phyloP scores from a whole-genome alignment of 352 stramenopile species.

The Phytophthora litchii region DNA sequence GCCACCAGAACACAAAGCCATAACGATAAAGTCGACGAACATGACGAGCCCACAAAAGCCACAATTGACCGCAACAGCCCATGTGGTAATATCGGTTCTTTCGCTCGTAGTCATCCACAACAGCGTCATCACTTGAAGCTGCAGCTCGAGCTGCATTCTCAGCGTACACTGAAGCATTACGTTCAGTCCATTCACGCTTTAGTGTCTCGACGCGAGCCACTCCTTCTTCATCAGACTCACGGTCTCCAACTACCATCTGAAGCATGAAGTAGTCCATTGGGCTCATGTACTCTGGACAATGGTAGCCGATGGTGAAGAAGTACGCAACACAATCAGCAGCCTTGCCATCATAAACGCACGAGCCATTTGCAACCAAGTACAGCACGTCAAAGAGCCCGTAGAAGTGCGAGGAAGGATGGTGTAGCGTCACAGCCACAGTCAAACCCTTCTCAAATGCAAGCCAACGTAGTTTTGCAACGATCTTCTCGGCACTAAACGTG shows the following conservation, averaged over 20 bases:
- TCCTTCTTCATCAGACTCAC: slow-evolving; percentile 31
- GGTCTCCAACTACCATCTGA: slow-evolving; percentile 47
- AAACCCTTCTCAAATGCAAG: slow-evolving; percentile 76
- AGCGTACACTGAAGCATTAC: slow-evolving; percentile 26
- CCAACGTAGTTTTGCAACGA: slow-evolving; percentile 60
- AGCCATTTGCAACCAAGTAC: slow-evolving; percentile 56
- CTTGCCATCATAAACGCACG: slow-evolving; percentile 64
- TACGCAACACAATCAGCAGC: slow-evolving; percentile 53
- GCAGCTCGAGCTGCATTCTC: slow-evolving; percentile 22
- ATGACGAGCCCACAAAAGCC: slow-evolving; percentile 40
- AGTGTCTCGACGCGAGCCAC: slow-evolving; percentile 38
- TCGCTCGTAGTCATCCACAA: slow-evolving; percentile 24
- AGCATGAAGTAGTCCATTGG: slow-evolving; percentile 73
- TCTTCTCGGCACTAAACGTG: slow-evolving; percentile 65
- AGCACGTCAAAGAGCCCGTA: slow-evolving; percentile 63
- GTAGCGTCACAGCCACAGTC: slow-evolving; percentile 91
- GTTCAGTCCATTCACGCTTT: slow-evolving; percentile 37
- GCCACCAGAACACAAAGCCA: slow-evolving; percentile 43
- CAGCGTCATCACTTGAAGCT: slow-evolving; percentile 12
- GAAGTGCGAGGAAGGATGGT: slow-evolving; percentile 82
- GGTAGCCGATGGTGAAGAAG: slow-evolving; percentile 53
- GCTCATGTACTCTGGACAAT: slow-evolving; percentile 62
- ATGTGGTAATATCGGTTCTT: slow-evolving; percentile 41
- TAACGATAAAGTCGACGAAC: slow-evolving; percentile 53
- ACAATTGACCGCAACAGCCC: slow-evolving; percentile 38